Percentiles rank a stretch among this genome's conserved stretches.
These are phyloP conservation scores for Rhizopus delemar DNA, from an alignment of 371 early-diverging fungal genomes.

Conservation along the genomic window DNA sequence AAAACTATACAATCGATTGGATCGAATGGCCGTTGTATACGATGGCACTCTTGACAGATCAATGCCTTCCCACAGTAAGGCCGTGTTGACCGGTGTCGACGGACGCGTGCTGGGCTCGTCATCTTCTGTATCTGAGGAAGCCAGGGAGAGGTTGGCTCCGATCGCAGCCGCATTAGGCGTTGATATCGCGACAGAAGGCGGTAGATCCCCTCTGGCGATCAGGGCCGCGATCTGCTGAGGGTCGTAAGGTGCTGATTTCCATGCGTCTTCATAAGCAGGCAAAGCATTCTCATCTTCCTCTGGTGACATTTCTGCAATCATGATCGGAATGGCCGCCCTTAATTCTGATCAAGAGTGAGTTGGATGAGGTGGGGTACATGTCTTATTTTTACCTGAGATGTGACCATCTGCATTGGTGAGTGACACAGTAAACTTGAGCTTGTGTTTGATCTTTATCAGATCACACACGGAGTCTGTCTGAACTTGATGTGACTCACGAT, in stretches of 20 bases:
- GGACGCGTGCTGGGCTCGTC: conserved; percentile 64
- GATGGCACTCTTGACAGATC: conserved; percentile 47
- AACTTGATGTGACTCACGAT: conserved; percentile 25
- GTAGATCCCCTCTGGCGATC: conserved; percentile 37
- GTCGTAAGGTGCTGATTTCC: conserved; percentile 49
- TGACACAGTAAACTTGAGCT: conserved; percentile 46
- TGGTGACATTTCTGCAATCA: conserved; percentile 39
- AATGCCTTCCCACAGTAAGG: conserved; percentile 61
- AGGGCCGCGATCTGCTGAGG: conserved; percentile 31
- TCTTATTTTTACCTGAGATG: conserved; percentile 39
- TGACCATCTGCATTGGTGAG: conserved; percentile 51
- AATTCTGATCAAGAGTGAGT: conserved; percentile 27
- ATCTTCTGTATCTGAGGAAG: conserved; percentile 67
- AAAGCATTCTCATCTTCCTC: conserved; percentile 39
- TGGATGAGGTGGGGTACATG: not conserved
- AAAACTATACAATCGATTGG: conserved; percentile 47
- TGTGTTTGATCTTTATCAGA: conserved; percentile 46
- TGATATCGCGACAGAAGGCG: conserved; percentile 55
- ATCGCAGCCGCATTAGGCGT: conserved; percentile 84
- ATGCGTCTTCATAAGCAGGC: conserved; percentile 54
- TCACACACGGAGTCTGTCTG: conserved; percentile 37
- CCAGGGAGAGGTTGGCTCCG: conserved; percentile 71
- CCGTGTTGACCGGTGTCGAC: conserved; percentile 70
- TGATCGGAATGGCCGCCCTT: conserved; percentile 46
- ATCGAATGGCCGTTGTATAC: conserved; percentile 41